These are phyloP conservation scores for Tritrichomonas musculus DNA, from an alignment of 208 protist species.

Conservation along the genomic window DNA sequence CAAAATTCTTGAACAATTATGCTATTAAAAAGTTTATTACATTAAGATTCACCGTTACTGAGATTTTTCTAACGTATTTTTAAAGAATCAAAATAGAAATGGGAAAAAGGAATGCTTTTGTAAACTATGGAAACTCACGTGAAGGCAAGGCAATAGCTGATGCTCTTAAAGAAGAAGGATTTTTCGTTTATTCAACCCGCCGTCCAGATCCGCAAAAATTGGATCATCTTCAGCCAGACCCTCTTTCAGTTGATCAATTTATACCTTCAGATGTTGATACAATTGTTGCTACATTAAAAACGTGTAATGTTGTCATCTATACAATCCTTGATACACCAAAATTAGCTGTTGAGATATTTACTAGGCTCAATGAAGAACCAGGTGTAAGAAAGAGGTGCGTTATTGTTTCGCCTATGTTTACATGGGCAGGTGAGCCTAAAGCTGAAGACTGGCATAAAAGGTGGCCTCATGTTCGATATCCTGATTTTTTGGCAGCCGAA, in stretches of 20 bases:
- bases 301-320: neutral
- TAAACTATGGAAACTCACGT: slow-evolving; percentile 1
- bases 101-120: neutral
- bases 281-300: neutral
- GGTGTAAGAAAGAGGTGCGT: neutral
- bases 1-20: too few relatives aligned
- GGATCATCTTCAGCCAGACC: slow-evolving; percentile 17
- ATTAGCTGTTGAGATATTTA: neutral
- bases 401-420: neutral
- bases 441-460: slow-evolving; percentile 13
- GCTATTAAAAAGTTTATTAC: too few relatives aligned
- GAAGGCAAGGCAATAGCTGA: slow-evolving; percentile 23
- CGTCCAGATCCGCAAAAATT: slow-evolving; percentile 20
- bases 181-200: neutral
- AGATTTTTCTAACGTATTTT: too few relatives aligned
- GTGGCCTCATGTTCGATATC: slow-evolving; percentile 9
- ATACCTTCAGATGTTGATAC: neutral
- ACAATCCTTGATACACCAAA: slow-evolving; percentile 24
- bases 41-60: too few relatives aligned
- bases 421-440: slow-evolving; percentile 6
- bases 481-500: slow-evolving; percentile 19
- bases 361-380: neutral
- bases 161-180: slow-evolving; percentile 26
- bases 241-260: slow-evolving; percentile 25
- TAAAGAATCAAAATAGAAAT: neutral